Evolutionary conservation across 2,329 filamentous ascomycete genomes (phyloP).

Genomic region (Hawksworthiomyces lignivorus): DNA sequence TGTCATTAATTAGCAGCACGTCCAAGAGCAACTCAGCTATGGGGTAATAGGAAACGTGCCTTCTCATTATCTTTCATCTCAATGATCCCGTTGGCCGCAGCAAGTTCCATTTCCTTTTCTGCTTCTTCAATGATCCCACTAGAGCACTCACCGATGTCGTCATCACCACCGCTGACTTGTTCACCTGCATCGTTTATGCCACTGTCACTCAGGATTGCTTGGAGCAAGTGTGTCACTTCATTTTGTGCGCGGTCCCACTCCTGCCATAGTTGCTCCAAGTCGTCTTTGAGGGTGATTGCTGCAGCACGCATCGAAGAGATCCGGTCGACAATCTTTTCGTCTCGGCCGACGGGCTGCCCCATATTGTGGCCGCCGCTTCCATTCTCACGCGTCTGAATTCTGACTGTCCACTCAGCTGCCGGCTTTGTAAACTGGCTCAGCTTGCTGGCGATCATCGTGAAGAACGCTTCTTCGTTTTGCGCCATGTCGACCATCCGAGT

Average conservation of each 20-base stretch:
- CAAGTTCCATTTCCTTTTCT: conserved; percentile 5
- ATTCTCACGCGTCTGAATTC: conserved; percentile 9
- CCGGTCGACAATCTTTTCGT: conserved; percentile 11
- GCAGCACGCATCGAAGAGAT: conserved; percentile 8
- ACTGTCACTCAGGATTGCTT: conserved; percentile 1
- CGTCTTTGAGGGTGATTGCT: conserved; percentile 9
- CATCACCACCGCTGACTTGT: background rate
- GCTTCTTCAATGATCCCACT: conserved; percentile 11
- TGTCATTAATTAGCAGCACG: background rate
- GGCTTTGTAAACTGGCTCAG: conserved; percentile 9
- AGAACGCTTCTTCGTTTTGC: conserved; percentile 4
- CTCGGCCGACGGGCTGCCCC: background rate
- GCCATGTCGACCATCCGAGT: conserved; percentile 6
- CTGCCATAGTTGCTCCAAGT: conserved; percentile 14
- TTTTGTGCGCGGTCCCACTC: conserved; percentile 34
- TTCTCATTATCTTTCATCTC: conserved; percentile 16
- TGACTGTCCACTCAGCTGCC: conserved; percentile 9
- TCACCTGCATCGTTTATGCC: background rate
- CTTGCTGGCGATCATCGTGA: background rate
- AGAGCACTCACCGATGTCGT: background rate
- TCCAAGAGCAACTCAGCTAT: too few relatives aligned
- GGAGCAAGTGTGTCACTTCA: conserved; percentile 25
- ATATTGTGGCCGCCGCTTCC: background rate
- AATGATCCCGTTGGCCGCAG: background rate
- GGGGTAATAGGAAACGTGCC: too few relatives aligned